Percentiles rank a stretch among this genome's conserved stretches.
Conservation (phyloP, 495 filamentous ascomycete species). For the Oleoguttula mirabilis region DNA sequence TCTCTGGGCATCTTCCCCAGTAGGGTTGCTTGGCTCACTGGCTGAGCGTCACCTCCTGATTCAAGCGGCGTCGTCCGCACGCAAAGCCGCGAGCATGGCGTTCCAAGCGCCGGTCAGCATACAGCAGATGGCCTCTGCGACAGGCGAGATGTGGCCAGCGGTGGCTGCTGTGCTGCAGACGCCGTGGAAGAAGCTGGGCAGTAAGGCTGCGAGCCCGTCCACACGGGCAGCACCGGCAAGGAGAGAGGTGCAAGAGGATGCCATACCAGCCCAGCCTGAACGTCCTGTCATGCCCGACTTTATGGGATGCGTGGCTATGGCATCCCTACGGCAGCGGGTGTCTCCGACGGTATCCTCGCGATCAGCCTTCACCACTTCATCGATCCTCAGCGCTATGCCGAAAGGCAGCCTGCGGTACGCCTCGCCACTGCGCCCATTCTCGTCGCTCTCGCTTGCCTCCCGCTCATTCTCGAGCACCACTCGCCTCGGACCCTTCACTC, state of each 20-base stretch:
- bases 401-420: constrained; percentile 9
- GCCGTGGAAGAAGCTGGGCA: not conserved
- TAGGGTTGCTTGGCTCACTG: no score
- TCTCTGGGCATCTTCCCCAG: no score
- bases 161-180: not conserved
- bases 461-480: constrained; percentile 5
- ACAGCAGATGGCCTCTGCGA: constrained; percentile 1
- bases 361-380: not conserved
- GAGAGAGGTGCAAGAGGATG: constrained; percentile 1
- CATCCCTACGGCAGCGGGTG: not conserved
- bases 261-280: not conserved
- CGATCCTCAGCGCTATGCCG: constrained; percentile 2
- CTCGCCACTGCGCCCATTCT: constrained; percentile 10
- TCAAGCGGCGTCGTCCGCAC: no score
- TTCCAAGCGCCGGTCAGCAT: constrained; percentile 1
- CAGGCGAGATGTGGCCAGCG: constrained; percentile 3
- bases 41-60: no score
- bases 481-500: constrained; percentile 1
- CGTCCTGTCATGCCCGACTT: not conserved
- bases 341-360: not conserved
- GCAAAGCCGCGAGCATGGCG: no score
- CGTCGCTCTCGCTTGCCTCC: constrained; percentile 8
- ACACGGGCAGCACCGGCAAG: not conserved
- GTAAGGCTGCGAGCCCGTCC: not conserved
- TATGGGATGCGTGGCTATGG: not conserved